Conservation (phyloP, 1,139 yeast genomes). For the Hyphopichia fennica region DNA sequence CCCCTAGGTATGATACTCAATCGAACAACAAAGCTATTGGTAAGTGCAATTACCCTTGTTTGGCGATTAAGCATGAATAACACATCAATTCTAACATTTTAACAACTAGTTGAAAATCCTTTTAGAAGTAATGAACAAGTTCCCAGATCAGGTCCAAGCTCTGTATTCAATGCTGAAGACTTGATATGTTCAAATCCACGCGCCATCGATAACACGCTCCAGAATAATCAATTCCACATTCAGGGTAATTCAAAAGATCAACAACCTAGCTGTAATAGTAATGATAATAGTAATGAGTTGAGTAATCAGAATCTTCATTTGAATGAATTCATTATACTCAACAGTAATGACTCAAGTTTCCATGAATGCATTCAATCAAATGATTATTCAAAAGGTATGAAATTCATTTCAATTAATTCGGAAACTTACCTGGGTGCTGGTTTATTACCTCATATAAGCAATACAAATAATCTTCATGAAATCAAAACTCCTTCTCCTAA, state of each 20-base stretch:
- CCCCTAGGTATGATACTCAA: too few species aligned
- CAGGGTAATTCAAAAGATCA: neutral
- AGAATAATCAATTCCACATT: neutral
- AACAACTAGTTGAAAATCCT: too few species aligned
- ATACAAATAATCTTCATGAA: neutral
- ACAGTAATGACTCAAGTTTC: neutral
- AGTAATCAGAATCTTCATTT: neutral
- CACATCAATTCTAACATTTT: too few species aligned
- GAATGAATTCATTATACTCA: neutral
- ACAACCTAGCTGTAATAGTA: neutral
- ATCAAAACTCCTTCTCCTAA: neutral
- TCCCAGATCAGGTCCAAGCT: too few species aligned
- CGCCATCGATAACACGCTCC: too few species aligned
- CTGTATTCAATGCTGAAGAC: too few species aligned
- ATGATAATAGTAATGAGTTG: neutral
- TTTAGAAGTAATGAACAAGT: too few species aligned
- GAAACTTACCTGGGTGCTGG: neutral
- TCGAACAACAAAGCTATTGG: too few species aligned
- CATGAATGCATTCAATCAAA: neutral
- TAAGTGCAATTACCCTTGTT: too few species aligned
- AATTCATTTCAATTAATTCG: neutral
- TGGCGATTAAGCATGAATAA: too few species aligned
- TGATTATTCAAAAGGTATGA: neutral
- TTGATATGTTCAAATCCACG: too few species aligned
- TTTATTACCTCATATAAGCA: neutral